Conservation (phyloP, 768 basidiomycete genomes). For the Suillus lakei region DNA sequence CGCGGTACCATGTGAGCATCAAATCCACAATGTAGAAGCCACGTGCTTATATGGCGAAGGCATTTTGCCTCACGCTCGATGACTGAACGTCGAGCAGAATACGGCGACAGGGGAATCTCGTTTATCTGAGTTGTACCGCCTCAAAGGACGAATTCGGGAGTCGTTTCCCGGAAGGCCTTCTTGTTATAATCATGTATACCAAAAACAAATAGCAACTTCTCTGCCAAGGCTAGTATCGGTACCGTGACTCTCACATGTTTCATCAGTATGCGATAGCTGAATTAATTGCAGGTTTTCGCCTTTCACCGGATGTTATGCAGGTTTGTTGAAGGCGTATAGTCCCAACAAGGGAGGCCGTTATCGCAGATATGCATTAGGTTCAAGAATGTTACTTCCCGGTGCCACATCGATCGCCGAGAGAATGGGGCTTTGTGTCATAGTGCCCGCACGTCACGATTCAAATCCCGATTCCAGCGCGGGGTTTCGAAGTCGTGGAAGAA, state of each 20-base stretch:
- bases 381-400: neutral
- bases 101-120: neutral
- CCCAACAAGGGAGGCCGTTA: neutral
- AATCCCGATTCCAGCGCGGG: slow-evolving; percentile 4
- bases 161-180: neutral
- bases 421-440: neutral
- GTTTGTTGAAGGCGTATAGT: neutral
- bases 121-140: neutral
- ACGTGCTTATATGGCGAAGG: neutral
- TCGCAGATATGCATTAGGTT: neutral
- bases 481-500: slow-evolving; percentile 8
- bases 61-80: neutral
- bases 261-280: neutral
- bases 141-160: neutral
- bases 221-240: neutral
- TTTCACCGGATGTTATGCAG: neutral
- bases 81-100: neutral
- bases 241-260: neutral
- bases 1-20: slow-evolving; percentile 1
- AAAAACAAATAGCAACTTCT: neutral
- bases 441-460: neutral
- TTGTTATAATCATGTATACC: neutral
- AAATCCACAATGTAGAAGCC: neutral
- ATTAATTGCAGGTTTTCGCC: neutral
- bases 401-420: neutral